A percentile compares a stretch with the other conserved stretches of the same genome.
Conservation (phyloP, 768 basidiomycete species). For the Gautieria morchelliformis region DNA sequence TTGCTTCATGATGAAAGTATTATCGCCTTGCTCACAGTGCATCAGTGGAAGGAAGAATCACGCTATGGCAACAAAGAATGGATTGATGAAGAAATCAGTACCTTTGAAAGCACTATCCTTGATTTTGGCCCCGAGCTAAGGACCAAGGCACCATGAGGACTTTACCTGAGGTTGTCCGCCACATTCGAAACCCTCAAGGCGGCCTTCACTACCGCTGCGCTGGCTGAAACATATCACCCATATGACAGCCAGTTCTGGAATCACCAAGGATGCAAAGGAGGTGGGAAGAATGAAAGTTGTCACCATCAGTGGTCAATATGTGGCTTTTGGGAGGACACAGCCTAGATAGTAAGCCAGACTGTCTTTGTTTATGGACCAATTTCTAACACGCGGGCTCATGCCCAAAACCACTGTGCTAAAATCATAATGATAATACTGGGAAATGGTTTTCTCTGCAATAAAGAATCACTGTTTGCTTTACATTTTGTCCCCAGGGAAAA, state of each 20-base stretch:
- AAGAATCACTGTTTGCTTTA: no score
- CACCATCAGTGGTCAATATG: constrained; percentile 66
- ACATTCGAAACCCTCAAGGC: no score
- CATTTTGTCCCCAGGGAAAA: no score
- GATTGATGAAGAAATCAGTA: constrained; percentile 55
- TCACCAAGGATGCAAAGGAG: constrained; percentile 49
- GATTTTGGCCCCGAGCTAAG: constrained; percentile 75
- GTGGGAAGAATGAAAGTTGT: constrained; percentile 58
- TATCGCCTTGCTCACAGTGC: constrained; percentile 9
- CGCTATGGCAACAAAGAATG: constrained; percentile 63
- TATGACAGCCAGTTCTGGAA: constrained; percentile 56
- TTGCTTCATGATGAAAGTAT: background rate
- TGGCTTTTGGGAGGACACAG: constrained; percentile 71
- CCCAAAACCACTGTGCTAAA: constrained; percentile 78
- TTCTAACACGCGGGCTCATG: constrained; percentile 76
- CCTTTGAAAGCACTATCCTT: constrained; percentile 68
- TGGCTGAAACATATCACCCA: constrained; percentile 36
- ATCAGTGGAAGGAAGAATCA: constrained; percentile 69
- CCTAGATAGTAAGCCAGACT: constrained; percentile 73
- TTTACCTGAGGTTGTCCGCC: constrained; percentile 69
- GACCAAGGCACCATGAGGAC: constrained; percentile 60
- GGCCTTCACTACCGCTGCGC: no score
- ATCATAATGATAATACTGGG: no score
- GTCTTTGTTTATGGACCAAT: constrained; percentile 38
- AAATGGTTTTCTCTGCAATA: no score